Evolutionary conservation across 2,329 filamentous ascomycete species (phyloP).

Genomic region (Fusarium marasasianum): DNA sequence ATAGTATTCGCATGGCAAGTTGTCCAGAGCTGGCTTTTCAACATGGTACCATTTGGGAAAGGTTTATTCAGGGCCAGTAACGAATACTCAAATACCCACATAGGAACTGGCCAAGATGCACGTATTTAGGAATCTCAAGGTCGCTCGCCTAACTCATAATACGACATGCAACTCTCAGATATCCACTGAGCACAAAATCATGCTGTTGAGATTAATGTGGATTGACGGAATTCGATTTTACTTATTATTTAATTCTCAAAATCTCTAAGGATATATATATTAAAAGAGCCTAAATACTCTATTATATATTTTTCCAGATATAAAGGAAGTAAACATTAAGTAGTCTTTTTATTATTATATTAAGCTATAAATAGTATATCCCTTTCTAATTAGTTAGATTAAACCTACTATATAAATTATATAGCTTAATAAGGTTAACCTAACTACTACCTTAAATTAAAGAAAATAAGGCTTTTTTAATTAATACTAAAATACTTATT

Average conservation of each 20-base stretch:
- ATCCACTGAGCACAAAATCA: no score
- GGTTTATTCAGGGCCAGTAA: not conserved
- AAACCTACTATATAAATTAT: no score
- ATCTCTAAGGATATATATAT: not conserved
- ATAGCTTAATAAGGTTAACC: no score
- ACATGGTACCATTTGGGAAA: conserved; percentile 3
- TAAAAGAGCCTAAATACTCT: not conserved
- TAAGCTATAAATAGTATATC: no score
- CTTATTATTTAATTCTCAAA: not conserved
- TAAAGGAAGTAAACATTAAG: not conserved
- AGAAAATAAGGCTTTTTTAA: no score
- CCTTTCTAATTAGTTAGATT: no score
- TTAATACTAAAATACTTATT: no score
- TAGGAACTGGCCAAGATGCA: not conserved
- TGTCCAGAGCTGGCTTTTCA: conserved; percentile 45
- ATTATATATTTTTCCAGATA: not conserved
- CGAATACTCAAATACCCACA: not conserved
- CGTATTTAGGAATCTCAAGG: not conserved
- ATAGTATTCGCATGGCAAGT: conserved; percentile 51
- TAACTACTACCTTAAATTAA: no score
- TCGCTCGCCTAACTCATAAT: not conserved
- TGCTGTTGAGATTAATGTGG: not conserved
- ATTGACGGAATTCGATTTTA: not conserved
- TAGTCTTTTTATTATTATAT: not conserved
- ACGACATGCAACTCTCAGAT: not conserved